Evolutionary conservation across 2,329 filamentous ascomycete genomes (phyloP).

Genomic region (Colletotrichum spaethianum): DNA sequence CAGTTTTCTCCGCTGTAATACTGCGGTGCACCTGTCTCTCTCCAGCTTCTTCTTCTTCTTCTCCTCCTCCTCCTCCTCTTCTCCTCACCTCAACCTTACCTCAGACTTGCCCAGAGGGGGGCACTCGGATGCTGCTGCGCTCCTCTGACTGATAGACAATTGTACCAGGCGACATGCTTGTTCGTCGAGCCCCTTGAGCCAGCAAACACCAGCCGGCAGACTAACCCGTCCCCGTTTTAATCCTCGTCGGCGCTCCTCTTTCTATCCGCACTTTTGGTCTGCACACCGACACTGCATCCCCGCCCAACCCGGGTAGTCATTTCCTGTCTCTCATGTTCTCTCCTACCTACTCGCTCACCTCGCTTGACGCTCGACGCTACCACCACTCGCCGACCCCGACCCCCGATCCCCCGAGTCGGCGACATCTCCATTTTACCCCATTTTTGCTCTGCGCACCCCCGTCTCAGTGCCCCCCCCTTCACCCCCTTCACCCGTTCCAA

Average conservation of each 20-base stretch:
- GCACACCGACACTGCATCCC: background rate
- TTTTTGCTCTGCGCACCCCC: slow-evolving; percentile 30
- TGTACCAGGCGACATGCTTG: slow-evolving; percentile 10
- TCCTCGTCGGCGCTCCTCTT: background rate
- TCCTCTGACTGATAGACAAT: background rate
- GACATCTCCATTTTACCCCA: slow-evolving; percentile 36
- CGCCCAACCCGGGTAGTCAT: background rate
- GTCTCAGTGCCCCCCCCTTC: background rate
- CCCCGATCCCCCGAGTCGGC: slow-evolving; percentile 8
- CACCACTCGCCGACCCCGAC: slow-evolving; percentile 1
- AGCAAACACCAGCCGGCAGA: background rate
- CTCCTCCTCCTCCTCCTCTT: background rate
- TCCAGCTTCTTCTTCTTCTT: background rate
- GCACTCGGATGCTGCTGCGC: background rate
- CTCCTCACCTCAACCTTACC: background rate
- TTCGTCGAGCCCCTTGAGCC: background rate
- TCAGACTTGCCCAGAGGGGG: background rate
- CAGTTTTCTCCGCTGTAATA: background rate
- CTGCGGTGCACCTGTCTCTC: background rate
- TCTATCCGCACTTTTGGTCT: background rate
- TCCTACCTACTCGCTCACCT: background rate
- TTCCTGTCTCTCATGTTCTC: background rate
- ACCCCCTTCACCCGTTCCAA: slow-evolving; percentile 25
- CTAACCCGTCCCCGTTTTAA: background rate
- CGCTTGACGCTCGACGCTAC: background rate